phyloP scores from a whole-genome alignment of 371 early-diverging fungal genomes.

The Dentiscutata heterogama region DNA sequence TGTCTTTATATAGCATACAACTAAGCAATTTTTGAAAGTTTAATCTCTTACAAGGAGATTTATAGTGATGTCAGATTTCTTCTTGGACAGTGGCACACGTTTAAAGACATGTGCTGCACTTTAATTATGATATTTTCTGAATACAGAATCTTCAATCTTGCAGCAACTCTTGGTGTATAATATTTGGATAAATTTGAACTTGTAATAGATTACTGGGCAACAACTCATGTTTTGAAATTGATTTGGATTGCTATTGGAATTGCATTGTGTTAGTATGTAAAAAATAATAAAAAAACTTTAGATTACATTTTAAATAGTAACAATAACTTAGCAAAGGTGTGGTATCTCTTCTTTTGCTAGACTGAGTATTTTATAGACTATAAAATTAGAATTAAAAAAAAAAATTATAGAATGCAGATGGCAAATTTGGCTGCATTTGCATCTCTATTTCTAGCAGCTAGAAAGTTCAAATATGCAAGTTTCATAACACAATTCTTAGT shows the following conservation, averaged over 20 bases:
- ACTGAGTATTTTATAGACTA: not conserved
- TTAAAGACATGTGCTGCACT: slow-evolving; percentile 16
- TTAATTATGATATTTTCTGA: slow-evolving; percentile 15
- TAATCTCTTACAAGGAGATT: too few relatives aligned
- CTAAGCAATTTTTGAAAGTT: slow-evolving; percentile 26
- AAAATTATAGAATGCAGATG: too few relatives aligned
- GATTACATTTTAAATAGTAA: not conserved
- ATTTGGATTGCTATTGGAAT: slow-evolving; percentile 23
- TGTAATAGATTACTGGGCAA: not conserved
- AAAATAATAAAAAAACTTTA: not conserved
- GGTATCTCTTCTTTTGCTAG: slow-evolving; percentile 11
- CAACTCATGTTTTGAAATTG: slow-evolving; percentile 25
- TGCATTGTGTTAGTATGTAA: slow-evolving; percentile 6
- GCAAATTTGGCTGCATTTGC: too few relatives aligned
- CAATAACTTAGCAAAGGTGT: slow-evolving; percentile 18
- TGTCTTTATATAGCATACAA: not conserved
- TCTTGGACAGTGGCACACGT: slow-evolving; percentile 22
- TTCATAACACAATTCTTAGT: too few relatives aligned
- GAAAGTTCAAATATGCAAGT: too few relatives aligned
- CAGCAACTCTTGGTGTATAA: not conserved
- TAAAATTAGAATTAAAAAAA: slow-evolving; percentile 7
- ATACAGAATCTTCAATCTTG: slow-evolving; percentile 10
- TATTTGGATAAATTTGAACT: not conserved
- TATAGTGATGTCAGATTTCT: slow-evolving; percentile 5
- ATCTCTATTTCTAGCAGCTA: too few relatives aligned